These are phyloP conservation scores for Fusarium marasasianum DNA, from an alignment of 2,329 filamentous ascomycete genomes.

Conservation along the genomic window DNA sequence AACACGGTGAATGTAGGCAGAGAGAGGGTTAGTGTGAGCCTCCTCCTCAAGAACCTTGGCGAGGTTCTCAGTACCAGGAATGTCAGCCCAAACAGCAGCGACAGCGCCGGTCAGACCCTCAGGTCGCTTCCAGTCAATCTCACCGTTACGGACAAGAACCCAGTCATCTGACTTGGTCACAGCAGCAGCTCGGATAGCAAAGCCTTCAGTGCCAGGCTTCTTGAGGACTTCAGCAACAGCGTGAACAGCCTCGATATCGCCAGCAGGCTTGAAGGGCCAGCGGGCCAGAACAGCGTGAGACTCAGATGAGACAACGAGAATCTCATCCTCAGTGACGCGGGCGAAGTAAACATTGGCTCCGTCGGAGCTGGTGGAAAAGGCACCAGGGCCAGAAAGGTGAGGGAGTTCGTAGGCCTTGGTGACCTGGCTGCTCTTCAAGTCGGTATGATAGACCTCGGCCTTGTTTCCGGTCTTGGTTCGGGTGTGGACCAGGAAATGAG, in stretches of 20 bases:
- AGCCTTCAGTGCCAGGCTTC: constrained; percentile 69
- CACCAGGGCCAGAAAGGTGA: constrained; percentile 72
- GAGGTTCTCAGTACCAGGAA: constrained; percentile 76
- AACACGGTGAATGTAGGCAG: constrained; percentile 89
- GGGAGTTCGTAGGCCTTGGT: constrained; percentile 85
- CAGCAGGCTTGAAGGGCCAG: constrained; percentile 69
- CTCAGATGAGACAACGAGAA: constrained; percentile 77
- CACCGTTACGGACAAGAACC: constrained; percentile 85
- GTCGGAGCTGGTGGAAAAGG: constrained; percentile 80
- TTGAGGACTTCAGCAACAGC: constrained; percentile 85
- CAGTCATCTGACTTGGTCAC: constrained; percentile 77
- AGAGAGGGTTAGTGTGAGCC: constrained; percentile 79
- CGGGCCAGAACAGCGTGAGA: constrained; percentile 80
- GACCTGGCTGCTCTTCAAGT: constrained; percentile 74
- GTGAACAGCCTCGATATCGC: constrained; percentile 64
- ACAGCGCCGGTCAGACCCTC: constrained; percentile 85
- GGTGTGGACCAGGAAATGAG: constrained; percentile 88
- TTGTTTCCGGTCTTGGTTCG: constrained; percentile 76
- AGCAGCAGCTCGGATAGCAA: constrained; percentile 81
- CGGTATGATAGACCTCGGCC: constrained; percentile 86
- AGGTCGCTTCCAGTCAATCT: constrained; percentile 79
- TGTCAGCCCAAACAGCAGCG: constrained; percentile 82
- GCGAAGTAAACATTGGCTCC: constrained; percentile 91
- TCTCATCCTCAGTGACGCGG: constrained; percentile 78
- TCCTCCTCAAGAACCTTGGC: constrained; percentile 86